Base-by-base conservation (phyloP, 2,329 filamentous ascomycete species). In the Calonectria pseudoturangicola region DNA sequence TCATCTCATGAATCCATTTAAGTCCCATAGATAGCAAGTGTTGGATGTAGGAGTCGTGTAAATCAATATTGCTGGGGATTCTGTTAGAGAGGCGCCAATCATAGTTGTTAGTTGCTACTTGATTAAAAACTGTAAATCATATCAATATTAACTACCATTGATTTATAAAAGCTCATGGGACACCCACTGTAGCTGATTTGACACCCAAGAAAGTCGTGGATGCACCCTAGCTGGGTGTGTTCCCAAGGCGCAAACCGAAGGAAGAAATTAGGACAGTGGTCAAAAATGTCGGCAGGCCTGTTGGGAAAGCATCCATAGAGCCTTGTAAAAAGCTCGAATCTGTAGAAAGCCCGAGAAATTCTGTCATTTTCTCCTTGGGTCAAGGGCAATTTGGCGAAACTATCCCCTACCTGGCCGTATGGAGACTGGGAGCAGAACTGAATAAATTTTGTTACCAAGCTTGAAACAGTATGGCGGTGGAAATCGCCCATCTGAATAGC, bases 281-380 rank as follows among this genome's bases (percentile, higher is more conserved):
- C 30, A 12, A 41, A 60, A 21, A 60, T 33, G 1, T 33, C 41
- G 10, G 27, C 39, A 15, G 54, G 54, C 21, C 54, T 41, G 2
- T 60, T 36, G 21, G 41, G 54, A 18, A 60, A 60, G 21, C 54
- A 60, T 2, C 30, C 36, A 6, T 60, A 60, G 6, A 60, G 54
- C n/a, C 41, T 60, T 60, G 18, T 60, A 6, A 60, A 60, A 16
- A 60, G 36, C 21, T 60, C 54, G 28, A 60, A 60, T 21, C 54
- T 39, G 13, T 60, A 60, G 0, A 60, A 25, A 16, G 54, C 21
- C 8, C 54, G 33, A 21, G 33, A 21, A 4, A 60, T 28, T 12
- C 54, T 60, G 15, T 41, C 30, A 15, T 6, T 27, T 25, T 60
- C 54, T 16, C 5, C 4, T 15, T n/a, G 21, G 4, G 54, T 60